Percentiles rank a stretch among this genome's conserved stretches.
phyloP scores from a whole-genome alignment of 192 early-diverging fungal species.

The Backusella morwellensis region DNA sequence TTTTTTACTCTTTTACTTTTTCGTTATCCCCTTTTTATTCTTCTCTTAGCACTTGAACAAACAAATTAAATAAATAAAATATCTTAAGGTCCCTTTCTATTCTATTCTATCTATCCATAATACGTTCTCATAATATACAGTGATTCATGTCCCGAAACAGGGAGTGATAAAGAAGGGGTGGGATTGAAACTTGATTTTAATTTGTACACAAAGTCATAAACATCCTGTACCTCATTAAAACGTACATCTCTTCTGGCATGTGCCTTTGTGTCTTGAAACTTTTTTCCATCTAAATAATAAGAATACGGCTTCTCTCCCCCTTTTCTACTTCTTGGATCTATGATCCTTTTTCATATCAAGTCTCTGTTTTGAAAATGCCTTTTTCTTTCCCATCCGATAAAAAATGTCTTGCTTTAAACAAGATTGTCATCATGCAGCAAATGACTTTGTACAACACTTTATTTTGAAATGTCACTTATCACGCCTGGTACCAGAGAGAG shows the following conservation, averaged over 20 bases:
- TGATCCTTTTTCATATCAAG: too few relatives aligned
- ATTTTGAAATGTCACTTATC: background rate
- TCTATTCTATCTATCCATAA: too few relatives aligned
- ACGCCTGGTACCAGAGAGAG: too few relatives aligned
- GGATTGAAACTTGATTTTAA: background rate
- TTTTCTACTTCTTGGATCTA: background rate
- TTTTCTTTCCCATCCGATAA: background rate
- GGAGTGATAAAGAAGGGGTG: background rate
- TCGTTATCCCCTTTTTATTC: too few relatives aligned
- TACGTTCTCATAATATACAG: background rate
- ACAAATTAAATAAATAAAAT: background rate
- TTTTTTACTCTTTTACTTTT: too few relatives aligned
- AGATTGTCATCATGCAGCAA: background rate
- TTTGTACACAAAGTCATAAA: background rate
- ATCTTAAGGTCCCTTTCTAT: too few relatives aligned
- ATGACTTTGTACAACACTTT: background rate
- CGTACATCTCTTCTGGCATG: background rate
- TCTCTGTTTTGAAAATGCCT: background rate
- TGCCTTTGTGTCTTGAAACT: too few relatives aligned
- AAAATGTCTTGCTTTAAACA: background rate
- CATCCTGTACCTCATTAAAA: background rate
- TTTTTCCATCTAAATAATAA: too few relatives aligned
- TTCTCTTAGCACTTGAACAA: background rate
- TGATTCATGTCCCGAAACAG: background rate
- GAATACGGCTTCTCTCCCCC: too few relatives aligned